Conservation (phyloP, 768 basidiomycete genomes). For the Suillus clintonianus region DNA sequence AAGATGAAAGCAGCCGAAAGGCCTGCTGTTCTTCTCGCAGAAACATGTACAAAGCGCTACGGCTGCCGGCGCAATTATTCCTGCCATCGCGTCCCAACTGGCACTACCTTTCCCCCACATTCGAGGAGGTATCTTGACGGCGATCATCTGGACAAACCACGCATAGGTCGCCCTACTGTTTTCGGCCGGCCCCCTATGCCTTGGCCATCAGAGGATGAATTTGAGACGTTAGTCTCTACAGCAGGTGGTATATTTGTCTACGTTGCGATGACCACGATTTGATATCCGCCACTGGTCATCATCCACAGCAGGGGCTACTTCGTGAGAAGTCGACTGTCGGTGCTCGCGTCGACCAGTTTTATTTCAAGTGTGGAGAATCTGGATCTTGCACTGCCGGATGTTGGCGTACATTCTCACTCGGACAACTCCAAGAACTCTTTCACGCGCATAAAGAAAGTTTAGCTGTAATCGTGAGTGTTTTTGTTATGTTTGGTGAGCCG, state of each 20-base stretch:
- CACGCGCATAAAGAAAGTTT: neutral
- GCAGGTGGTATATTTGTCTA: conserved; percentile 11
- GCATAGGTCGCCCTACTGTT: neutral
- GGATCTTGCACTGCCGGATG: neutral
- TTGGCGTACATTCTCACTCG: no score
- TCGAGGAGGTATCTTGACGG: neutral
- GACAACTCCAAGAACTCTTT: neutral
- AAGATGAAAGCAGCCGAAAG: neutral
- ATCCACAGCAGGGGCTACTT: neutral
- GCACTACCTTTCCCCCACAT: neutral
- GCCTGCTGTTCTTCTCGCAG: neutral
- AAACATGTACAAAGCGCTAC: neutral
- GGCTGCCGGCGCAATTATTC: neutral
- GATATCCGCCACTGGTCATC: conserved; percentile 4
- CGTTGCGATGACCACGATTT: conserved; percentile 13
- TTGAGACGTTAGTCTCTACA: conserved; percentile 8
- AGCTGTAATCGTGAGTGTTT: neutral
- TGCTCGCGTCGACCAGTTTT: neutral
- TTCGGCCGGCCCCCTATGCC: conserved; percentile 5
- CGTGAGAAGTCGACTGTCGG: neutral
- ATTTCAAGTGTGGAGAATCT: neutral
- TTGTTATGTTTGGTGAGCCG: no score
- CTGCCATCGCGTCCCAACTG: neutral
- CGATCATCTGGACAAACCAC: conserved; percentile 10
- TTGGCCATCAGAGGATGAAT: conserved; percentile 17